Evolutionary conservation across 257 asterid genomes (phyloP).

Genomic region (Cruciata laevipes): DNA sequence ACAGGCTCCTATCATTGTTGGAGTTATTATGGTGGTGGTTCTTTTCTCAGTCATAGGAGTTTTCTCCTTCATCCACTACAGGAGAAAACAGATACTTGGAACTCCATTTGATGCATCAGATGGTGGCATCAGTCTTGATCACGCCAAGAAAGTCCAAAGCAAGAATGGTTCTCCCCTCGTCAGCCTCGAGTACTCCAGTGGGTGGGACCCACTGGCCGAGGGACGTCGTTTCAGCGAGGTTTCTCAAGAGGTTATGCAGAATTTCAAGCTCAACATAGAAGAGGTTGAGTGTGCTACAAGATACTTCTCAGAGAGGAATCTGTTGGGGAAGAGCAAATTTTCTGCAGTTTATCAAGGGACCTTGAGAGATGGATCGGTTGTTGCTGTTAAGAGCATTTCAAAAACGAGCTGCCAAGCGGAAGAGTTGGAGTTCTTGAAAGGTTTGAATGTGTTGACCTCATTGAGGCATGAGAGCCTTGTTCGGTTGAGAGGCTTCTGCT

Average conservation of each 20-base stretch:
- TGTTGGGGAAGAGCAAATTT: conserved; percentile 64
- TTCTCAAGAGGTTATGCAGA: conserved; percentile 57
- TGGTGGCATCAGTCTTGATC: conserved; percentile 36
- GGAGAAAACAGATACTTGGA: conserved; percentile 57
- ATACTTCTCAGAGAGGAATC: conserved; percentile 69
- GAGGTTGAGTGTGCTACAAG: conserved; percentile 83
- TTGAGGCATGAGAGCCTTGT: conserved; percentile 76
- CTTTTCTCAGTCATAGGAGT: conserved; percentile 38
- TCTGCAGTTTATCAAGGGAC: conserved; percentile 62
- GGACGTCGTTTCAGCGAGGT: conserved; percentile 60
- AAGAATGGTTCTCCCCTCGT: conserved; percentile 84
- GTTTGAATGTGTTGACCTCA: conserved; percentile 47
- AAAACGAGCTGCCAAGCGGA: conserved; percentile 85
- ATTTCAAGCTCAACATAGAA: conserved; percentile 62
- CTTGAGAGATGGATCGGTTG: conserved; percentile 68
- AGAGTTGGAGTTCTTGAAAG: conserved; percentile 81
- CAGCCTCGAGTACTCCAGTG: conserved; percentile 79
- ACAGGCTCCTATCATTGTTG: conserved; percentile 51
- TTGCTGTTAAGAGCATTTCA: conserved; percentile 65
- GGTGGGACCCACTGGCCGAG: conserved; percentile 94
- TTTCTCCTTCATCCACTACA: conserved; percentile 35
- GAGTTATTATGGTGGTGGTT: conserved; percentile 37
- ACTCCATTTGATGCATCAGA: conserved; percentile 31
- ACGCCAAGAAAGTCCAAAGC: conserved; percentile 34
- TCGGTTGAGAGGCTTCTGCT: conserved; percentile 77